A percentile compares a stretch with the other conserved stretches of the same genome.
These are phyloP conservation scores for Teratosphaeria epicoccoides DNA, from an alignment of 2,329 filamentous ascomycete genomes.

Conservation along the genomic window DNA sequence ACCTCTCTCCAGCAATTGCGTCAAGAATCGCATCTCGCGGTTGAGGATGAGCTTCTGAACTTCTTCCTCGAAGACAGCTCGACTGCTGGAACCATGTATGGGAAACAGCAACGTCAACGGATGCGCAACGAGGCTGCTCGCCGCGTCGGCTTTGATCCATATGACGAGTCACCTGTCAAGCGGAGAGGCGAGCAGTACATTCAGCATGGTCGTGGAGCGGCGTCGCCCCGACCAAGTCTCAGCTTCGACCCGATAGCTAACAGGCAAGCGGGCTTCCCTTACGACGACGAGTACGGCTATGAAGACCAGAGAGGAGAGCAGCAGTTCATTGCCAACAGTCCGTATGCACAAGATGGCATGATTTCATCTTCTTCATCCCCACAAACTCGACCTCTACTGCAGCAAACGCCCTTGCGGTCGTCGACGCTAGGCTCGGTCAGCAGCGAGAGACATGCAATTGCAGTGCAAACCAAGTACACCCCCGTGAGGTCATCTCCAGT, in stretches of 20 bases:
- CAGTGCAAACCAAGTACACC: slow-evolving; percentile 8
- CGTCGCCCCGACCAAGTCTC: slow-evolving; percentile 5
- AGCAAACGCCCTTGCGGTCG: slow-evolving; percentile 14
- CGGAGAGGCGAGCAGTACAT: slow-evolving; percentile 53
- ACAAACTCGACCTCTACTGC: slow-evolving; percentile 8
- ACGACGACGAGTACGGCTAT: slow-evolving; percentile 14
- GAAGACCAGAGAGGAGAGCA: slow-evolving; percentile 2
- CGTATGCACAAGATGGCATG: slow-evolving; percentile 1
- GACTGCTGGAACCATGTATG: slow-evolving; percentile 52
- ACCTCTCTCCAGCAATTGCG: slow-evolving; percentile 85
- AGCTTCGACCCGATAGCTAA: slow-evolving; percentile 1
- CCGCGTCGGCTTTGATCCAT: slow-evolving; percentile 60
- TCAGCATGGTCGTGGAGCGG: slow-evolving; percentile 7
- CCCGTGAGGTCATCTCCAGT: slow-evolving; percentile 1
- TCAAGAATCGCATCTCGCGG: slow-evolving; percentile 77
- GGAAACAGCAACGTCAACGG: slow-evolving; percentile 47
- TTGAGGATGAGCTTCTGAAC: slow-evolving; percentile 77
- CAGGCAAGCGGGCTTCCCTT: slow-evolving; percentile 3
- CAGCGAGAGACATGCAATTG: slow-evolving; percentile 9
- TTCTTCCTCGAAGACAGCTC: slow-evolving; percentile 70
- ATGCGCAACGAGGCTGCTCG: slow-evolving; percentile 50
- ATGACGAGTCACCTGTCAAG: slow-evolving; percentile 60
- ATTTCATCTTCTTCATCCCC: slow-evolving; percentile 8
- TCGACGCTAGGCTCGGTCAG: slow-evolving; percentile 11
- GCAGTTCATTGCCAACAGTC: neutral